A percentile compares a stretch with the other conserved stretches of the same genome.
These are phyloP conservation scores for Aspergillus ellipticus DNA, from an alignment of 495 filamentous ascomycete species.

Conservation along the genomic window DNA sequence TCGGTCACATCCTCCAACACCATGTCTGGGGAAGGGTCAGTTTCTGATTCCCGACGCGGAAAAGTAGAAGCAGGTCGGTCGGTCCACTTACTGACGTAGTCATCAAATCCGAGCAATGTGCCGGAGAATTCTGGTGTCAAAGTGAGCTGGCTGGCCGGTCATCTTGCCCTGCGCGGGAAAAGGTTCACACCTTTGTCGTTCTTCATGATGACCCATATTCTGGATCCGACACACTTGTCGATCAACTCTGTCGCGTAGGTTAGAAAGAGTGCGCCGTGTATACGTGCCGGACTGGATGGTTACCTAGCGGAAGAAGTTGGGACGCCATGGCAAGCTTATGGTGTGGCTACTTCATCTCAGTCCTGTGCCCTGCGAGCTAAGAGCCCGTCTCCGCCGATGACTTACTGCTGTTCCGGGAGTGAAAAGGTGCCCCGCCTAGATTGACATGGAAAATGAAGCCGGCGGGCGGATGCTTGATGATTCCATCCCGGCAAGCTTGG, in stretches of 20 bases:
- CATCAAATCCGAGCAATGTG: conserved; percentile 90
- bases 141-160: conserved; percentile 14
- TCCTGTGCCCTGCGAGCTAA: neutral
- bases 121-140: conserved; percentile 81
- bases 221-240: conserved; percentile 96
- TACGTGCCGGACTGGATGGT: conserved; percentile 3
- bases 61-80: conserved; percentile 3
- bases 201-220: conserved; percentile 99
- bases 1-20: conserved; percentile 96
- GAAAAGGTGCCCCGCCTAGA: neutral
- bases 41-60: neutral
- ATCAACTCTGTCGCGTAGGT: conserved; percentile 71
- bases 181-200: conserved; percentile 76
- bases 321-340: conserved; percentile 60
- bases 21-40: conserved; percentile 66
- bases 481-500: conserved; percentile 21
- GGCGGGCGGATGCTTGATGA: conserved; percentile 16
- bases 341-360: neutral
- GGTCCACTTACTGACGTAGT: conserved; percentile 91
- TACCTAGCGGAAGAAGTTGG: conserved; percentile 76
- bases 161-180: neutral
- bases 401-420: neutral
- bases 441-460: conserved; percentile 24
- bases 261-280: conserved; percentile 17
- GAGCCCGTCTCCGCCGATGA: neutral